phyloP scores from a whole-genome alignment of 768 basidiomycete species.

The Calocybe gangraenosa region DNA sequence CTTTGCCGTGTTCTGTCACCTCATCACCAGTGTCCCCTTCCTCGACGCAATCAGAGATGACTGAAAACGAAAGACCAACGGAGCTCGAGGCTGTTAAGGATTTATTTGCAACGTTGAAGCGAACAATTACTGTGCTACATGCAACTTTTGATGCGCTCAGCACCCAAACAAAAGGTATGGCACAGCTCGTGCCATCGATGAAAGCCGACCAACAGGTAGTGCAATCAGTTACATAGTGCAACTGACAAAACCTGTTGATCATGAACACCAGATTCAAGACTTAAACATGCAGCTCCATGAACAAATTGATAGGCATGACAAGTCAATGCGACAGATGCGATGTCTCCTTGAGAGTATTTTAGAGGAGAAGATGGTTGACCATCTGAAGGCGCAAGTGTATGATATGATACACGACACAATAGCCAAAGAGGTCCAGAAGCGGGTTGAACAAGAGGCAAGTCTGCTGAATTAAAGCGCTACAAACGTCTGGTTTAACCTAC shows the following conservation, averaged over 20 bases:
- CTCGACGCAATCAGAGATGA: neutral
- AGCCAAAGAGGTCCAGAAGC: constrained; percentile 31
- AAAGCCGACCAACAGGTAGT: constrained; percentile 41
- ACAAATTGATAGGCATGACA: constrained; percentile 35
- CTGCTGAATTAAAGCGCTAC: neutral
- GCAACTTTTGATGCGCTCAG: constrained; percentile 41
- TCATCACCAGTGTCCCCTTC: constrained; percentile 1
- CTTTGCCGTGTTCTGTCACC: constrained; percentile 4
- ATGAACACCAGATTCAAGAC: constrained; percentile 32
- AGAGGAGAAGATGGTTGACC: constrained; percentile 36
- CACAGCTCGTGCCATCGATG: constrained; percentile 38
- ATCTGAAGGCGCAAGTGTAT: constrained; percentile 32
- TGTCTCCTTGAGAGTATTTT: constrained; percentile 32
- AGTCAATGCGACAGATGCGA: constrained; percentile 31
- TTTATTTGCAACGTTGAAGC: constrained; percentile 43
- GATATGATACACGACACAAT: constrained; percentile 31
- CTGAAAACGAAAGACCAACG: constrained; percentile 19
- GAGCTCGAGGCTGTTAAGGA: constrained; percentile 40
- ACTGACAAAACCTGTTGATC: no score
- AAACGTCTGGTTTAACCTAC: neutral
- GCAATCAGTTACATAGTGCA: no score
- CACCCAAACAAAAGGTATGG: constrained; percentile 40
- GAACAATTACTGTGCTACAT: constrained; percentile 34
- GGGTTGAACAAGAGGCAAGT: constrained; percentile 40
- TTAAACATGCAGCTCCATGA: constrained; percentile 32